Base-by-base conservation (phyloP, 73 alveolate species). In the Paraurostyla sp. region DNA sequence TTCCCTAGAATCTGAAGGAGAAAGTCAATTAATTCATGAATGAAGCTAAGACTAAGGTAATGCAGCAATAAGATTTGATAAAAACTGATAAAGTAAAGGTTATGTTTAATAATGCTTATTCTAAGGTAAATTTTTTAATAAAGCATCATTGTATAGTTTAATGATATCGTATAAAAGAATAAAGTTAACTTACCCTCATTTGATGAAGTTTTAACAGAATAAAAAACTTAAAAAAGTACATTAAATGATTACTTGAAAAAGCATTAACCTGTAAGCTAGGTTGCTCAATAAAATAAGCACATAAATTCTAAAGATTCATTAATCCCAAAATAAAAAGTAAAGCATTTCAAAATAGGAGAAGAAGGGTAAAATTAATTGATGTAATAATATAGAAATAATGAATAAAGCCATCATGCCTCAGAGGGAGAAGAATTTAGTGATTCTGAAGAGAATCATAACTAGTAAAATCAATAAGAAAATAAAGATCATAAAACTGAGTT, bases 341-440 rank as follows among this genome's bases (percentile, higher is more conserved):
- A 43, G 71, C 68, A 73, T 29, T 73, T 50, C 71, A 73, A 73
- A 29, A 48, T 48, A 2, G 87, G 87, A 23, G 87, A 73, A 4
- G 78, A 51, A 16, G 73, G 11, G 23, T 13, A 56, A 56, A 56
- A 56, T 13, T 13, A 56, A 56, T 9, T 9, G 38, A 51, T 42
- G 2, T 0, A 7, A 4, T 36, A 43, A n/a, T 16, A 20, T 29
- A 15, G 49, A 7, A 11, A 35, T 7, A 7, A 16, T 52, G 13
- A 78, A 4, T 29, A 54, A 20, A 59, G 40, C 22, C 46, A 1
- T 3, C 63, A 43, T 15, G 7, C 63, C 27, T 7, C 20, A 16
- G 89, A 78, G 78, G 78, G 89, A 11, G 80, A 54, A 78, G 78
- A 54, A 78, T 73, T 73, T 73, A 73, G 86, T 54, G 89, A 78